Percentiles rank a stretch among this genome's conserved stretches.
phyloP scores from a whole-genome alignment of 495 filamentous ascomycete genomes.

The Aspergillus sclerotioniger region DNA sequence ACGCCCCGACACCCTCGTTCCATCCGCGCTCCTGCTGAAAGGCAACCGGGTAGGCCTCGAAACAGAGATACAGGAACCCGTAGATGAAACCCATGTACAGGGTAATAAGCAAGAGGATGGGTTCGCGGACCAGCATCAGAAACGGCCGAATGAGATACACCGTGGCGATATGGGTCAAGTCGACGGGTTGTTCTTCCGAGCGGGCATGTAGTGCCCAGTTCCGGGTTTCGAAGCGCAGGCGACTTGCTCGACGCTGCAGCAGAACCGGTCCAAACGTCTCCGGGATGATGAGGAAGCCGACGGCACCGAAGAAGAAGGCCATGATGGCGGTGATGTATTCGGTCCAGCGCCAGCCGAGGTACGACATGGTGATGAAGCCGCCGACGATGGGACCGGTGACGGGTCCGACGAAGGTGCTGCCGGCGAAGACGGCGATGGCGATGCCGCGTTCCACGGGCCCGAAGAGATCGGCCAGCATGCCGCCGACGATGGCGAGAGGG shows the following conservation, averaged over 20 bases:
- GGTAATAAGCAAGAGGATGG: conserved; percentile 37
- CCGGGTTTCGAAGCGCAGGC: conserved; percentile 50
- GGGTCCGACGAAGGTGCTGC: conserved; percentile 52
- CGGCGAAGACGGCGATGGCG: conserved; percentile 54
- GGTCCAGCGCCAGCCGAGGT: conserved; percentile 60
- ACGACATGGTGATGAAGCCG: conserved; percentile 45
- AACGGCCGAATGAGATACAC: conserved; percentile 35
- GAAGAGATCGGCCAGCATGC: conserved; percentile 58
- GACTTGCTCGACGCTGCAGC: conserved; percentile 46
- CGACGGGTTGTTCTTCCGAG: conserved; percentile 20
- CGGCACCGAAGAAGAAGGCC: conserved; percentile 37
- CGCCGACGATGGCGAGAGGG: conserved; percentile 54
- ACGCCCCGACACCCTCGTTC: conserved; percentile 38
- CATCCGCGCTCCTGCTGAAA: conserved; percentile 50
- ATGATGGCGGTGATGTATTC: conserved; percentile 57
- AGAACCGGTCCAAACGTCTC: conserved; percentile 57
- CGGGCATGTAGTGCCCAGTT: conserved; percentile 53
- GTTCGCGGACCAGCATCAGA: conserved; percentile 34
- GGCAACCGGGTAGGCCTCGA: conserved; percentile 52
- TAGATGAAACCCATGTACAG: conserved; percentile 40
- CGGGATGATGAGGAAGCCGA: conserved; percentile 41
- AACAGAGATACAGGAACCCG: conserved; percentile 41
- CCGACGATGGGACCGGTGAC: conserved; percentile 56
- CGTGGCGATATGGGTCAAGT: conserved; percentile 34
- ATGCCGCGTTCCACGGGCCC: conserved; percentile 52